phyloP scores from a whole-genome alignment of 2,329 filamentous ascomycete species.

The Xylaria arbuscula region DNA sequence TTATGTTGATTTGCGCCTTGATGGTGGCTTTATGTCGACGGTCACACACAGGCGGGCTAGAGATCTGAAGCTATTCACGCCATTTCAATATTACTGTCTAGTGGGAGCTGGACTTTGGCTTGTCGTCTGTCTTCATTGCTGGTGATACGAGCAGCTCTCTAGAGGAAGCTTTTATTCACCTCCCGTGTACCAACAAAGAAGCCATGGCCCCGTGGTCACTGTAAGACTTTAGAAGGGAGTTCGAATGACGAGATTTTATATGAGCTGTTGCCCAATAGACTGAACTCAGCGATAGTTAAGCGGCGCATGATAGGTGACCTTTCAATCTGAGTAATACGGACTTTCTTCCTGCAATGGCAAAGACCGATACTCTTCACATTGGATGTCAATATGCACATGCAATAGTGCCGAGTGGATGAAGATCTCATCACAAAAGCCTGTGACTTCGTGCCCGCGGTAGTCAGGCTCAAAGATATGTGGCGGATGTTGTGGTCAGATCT shows the following conservation, averaged over 20 bases:
- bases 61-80: not conserved
- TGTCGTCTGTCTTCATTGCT: not conserved
- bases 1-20: no score
- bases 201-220: no score
- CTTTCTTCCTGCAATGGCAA: not conserved
- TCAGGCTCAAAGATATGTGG: conserved; percentile 4
- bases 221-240: no score
- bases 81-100: not conserved
- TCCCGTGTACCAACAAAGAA: not conserved
- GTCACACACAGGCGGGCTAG: not conserved
- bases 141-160: not conserved
- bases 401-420: not conserved
- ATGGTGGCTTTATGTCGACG: not conserved
- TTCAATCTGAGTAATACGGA: not conserved
- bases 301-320: not conserved
- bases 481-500: conserved; percentile 8
- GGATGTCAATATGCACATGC: not conserved
- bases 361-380: not conserved
- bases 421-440: not conserved
- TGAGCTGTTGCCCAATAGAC: not conserved
- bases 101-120: not conserved
- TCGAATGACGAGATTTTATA: not conserved
- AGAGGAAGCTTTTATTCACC: not conserved
- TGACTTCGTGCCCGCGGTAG: conserved; percentile 10
- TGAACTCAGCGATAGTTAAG: not conserved